phyloP scores from a whole-genome alignment of 495 filamentous ascomycete species.

The Patellaria atrata region DNA sequence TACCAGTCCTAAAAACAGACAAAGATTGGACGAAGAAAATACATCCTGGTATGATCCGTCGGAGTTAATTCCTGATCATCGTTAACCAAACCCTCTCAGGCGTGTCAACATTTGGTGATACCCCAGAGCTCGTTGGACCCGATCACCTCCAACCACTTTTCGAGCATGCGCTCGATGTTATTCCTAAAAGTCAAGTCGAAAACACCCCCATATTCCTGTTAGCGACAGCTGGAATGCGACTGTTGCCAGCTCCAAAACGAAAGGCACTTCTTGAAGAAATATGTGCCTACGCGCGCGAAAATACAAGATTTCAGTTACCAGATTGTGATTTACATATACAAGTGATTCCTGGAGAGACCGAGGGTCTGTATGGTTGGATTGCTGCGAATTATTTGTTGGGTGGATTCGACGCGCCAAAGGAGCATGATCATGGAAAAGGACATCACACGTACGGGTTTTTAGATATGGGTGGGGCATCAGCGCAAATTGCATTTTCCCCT shows the following conservation, averaged over 20 bases:
- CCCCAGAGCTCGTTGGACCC: slow-evolving; percentile 58
- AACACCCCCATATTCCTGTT: slow-evolving; percentile 89
- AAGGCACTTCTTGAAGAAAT: slow-evolving; percentile 58
- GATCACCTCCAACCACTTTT: slow-evolving; percentile 69
- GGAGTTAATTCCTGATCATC: slow-evolving; percentile 1
- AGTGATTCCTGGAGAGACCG: slow-evolving; percentile 92
- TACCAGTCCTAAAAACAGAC: slow-evolving; percentile 71
- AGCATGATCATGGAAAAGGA: slow-evolving; percentile 64
- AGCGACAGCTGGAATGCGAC: slow-evolving; percentile 91
- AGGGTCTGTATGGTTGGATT: slow-evolving; percentile 97
- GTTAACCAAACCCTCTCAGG: slow-evolving; percentile 30
- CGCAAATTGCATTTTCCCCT: slow-evolving; percentile 94
- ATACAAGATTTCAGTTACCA: slow-evolving; percentile 72
- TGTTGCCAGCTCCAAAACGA: slow-evolving; percentile 62
- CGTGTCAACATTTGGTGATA: slow-evolving; percentile 76
- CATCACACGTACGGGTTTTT: slow-evolving; percentile 96
- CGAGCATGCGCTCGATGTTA: slow-evolving; percentile 65
- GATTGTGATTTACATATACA: slow-evolving; percentile 87
- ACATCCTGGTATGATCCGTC: slow-evolving; percentile 46
- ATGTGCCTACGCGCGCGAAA: slow-evolving; percentile 65
- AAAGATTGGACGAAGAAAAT: slow-evolving; percentile 90
- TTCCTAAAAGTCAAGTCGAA: slow-evolving; percentile 63
- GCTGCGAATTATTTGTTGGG: slow-evolving; percentile 94
- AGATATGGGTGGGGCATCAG: slow-evolving; percentile 96
- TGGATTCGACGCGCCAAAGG: slow-evolving; percentile 71